Evolutionary conservation across 148 eudicot species (phyloP), one percentile per base, ranked within the genome.

Genomic region (Vaccinium corymbosum): DNA sequence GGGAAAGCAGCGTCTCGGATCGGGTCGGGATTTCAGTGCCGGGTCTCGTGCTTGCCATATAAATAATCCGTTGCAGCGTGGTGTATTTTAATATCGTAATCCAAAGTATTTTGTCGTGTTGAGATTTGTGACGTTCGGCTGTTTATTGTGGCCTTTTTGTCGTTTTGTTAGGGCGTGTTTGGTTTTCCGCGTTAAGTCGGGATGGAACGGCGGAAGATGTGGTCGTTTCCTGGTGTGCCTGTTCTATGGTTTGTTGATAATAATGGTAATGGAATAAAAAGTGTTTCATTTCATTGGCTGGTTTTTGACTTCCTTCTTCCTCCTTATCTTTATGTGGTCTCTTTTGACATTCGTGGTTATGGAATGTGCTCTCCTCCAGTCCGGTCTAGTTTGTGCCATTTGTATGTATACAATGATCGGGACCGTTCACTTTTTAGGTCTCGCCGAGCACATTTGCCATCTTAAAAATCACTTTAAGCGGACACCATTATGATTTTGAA

Each of bases 31-130:
- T 79, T 7, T 87, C 89, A 11, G 87, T 87, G 0, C 89, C 89
- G 22, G 89, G 89, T 75, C 83, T 87, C 46, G 87, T 87, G 3
- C 89, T 87, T 2, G 85, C 89, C 0, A 82, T 87, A 72, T 87
- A 87, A 77, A 53, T 12, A 35, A 2, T 42, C 46, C 0, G 46
- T 3, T 42, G 6, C 46, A 42, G 46, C 46, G 46, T 42, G 46
- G 46, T 3, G 46, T 42, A 42, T 42, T 42, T 42, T 42, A 42
- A 42, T 42, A 42, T 42, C 6, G 46, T 42, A 42, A 7, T 42
- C 46, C 6, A 4, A 42, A 42, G 46, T 42, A 42, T 6, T 51
- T 79, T 42, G 59, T 25, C 10, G 50, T 16, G 19, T n/a, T 9
- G 42, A 0, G 46, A 42, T 42, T 42, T 42, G 46, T 3, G 0